phyloP scores from a whole-genome alignment of 1,284 basidiomycete species.

The Fistulinella staudtii region DNA sequence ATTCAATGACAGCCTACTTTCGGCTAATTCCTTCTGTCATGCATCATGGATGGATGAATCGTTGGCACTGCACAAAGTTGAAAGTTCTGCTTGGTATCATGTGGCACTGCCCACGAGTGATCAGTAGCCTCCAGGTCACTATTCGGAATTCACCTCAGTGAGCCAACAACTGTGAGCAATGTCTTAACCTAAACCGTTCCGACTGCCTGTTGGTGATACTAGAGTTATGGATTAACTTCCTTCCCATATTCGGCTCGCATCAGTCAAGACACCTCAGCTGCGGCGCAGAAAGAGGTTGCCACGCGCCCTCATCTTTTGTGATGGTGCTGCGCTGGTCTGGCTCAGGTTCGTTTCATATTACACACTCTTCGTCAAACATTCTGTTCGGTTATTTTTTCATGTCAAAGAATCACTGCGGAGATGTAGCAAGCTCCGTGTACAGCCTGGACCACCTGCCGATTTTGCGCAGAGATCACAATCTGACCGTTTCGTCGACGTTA shows the following conservation, averaged over 20 bases:
- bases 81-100: too few species aligned
- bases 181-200: background rate
- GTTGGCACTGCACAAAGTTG: too few species aligned
- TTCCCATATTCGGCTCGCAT: too few species aligned
- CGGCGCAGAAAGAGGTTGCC: conserved; percentile 11
- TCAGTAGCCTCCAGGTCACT: too few species aligned
- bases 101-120: too few species aligned
- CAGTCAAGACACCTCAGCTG: background rate
- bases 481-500: conserved; percentile 59
- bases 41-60: too few species aligned
- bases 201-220: too few species aligned
- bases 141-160: too few species aligned
- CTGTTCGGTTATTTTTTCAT: conserved; percentile 25
- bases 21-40: too few species aligned
- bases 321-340: conserved; percentile 15
- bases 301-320: conserved; percentile 19
- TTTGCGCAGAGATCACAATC: conserved; percentile 45
- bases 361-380: conserved; percentile 1
- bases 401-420: conserved; percentile 27
- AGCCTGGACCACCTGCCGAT: conserved; percentile 29
- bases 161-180: background rate
- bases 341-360: conserved; percentile 18
- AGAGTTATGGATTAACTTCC: too few species aligned
- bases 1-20: conserved; percentile 7
- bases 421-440: conserved; percentile 26